Evolutionary conservation across 805 yeast genomes (phyloP).

Genomic region (Cyberlindnera mississippiensis): DNA sequence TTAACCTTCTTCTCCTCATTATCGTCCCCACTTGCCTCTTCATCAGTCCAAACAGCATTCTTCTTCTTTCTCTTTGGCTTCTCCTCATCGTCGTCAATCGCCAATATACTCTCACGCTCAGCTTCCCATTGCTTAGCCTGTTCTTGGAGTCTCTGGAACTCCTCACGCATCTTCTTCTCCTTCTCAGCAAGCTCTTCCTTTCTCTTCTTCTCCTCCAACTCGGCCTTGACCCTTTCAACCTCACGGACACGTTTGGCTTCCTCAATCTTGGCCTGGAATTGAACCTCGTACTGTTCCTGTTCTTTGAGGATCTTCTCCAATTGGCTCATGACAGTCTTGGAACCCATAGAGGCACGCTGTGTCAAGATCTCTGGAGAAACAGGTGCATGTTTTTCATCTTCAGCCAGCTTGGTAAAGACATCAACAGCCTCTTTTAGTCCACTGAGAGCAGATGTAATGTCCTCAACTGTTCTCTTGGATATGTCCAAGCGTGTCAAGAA

Average conservation of each 20-base stretch:
- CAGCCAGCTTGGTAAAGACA: slow-evolving; percentile 55
- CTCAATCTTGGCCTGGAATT: slow-evolving; percentile 55
- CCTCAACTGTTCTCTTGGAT: slow-evolving; percentile 57
- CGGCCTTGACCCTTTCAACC: slow-evolving; percentile 43
- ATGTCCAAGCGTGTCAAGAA: slow-evolving; percentile 59
- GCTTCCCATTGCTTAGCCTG: slow-evolving; percentile 55
- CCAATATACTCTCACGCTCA: slow-evolving; percentile 39
- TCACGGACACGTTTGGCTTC: slow-evolving; percentile 63
- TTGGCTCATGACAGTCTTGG: slow-evolving; percentile 66
- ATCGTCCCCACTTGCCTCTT: slow-evolving; percentile 34
- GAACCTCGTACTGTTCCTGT: slow-evolving; percentile 62
- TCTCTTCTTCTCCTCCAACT: slow-evolving; percentile 44
- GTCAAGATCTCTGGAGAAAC: slow-evolving; percentile 75
- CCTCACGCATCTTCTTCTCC: slow-evolving; percentile 36
- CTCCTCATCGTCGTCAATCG: slow-evolving; percentile 34
- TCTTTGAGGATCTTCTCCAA: slow-evolving; percentile 67
- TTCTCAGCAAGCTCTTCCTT: slow-evolving; percentile 46
- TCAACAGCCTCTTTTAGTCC: slow-evolving; percentile 62
- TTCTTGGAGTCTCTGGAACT: slow-evolving; percentile 48
- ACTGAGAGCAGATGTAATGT: slow-evolving; percentile 50
- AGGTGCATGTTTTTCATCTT: slow-evolving; percentile 56
- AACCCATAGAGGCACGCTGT: slow-evolving; percentile 84
- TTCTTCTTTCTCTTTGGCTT: slow-evolving; percentile 33
- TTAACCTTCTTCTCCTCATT: slow-evolving; percentile 16
- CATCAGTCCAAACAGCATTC: slow-evolving; percentile 45